A percentile compares a stretch with the other conserved stretches of the same genome.
phyloP scores from a whole-genome alignment of 768 basidiomycete genomes.

The Strobilomyces dryophilus region DNA sequence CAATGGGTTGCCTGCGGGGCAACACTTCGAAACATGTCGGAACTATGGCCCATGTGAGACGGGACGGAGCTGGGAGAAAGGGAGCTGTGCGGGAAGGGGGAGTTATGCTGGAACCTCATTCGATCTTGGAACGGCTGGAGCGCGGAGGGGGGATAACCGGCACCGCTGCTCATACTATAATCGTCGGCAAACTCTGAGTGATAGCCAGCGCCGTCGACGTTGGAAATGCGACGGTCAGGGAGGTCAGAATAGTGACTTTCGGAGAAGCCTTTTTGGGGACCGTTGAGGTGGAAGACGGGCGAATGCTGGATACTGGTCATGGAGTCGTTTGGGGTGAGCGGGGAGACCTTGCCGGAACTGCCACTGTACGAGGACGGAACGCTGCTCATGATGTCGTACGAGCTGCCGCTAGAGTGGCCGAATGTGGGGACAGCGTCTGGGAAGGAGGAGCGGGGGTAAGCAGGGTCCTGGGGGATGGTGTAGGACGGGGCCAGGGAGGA shows the following conservation, averaged over 20 bases:
- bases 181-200: conserved; percentile 63
- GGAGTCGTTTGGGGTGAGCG: conserved; percentile 66
- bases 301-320: conserved; percentile 54
- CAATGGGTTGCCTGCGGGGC: conserved; percentile 67
- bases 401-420: conserved; percentile 44
- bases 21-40: conserved; percentile 61
- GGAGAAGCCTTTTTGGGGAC: conserved; percentile 53
- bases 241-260: conserved; percentile 54
- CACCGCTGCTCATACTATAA: conserved; percentile 45
- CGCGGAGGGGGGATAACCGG: conserved; percentile 46
- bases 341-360: conserved; percentile 71
- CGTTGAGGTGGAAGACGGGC: conserved; percentile 43
- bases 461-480: conserved; percentile 47
- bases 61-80: conserved; percentile 39
- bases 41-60: conserved; percentile 47
- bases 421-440: conserved; percentile 58
- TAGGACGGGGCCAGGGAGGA: conserved; percentile 61
- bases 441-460: conserved; percentile 60
- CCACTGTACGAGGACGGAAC: conserved; percentile 54
- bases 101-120: conserved; percentile 49
- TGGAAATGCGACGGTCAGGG: conserved; percentile 55
- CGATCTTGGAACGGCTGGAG: conserved; percentile 61
- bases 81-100: conserved; percentile 45
- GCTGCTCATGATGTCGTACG: conserved; percentile 64
- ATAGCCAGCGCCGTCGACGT: conserved; percentile 42